Evolutionary conservation across 805 yeast genomes (phyloP).

Genomic region (Wickerhamomyces silvicola): DNA sequence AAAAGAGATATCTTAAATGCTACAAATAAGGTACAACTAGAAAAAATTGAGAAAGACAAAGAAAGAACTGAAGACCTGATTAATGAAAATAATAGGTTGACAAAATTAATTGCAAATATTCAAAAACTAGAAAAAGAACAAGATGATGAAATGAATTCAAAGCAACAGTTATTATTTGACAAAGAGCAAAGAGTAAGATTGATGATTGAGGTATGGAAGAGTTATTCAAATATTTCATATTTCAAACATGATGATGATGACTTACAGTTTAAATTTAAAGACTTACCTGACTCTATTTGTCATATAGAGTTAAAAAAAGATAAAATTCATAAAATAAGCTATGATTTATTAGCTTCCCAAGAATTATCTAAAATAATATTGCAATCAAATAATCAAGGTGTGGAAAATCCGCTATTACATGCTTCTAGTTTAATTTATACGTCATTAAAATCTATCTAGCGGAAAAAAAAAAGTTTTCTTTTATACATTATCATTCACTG

Average conservation of each 20-base stretch:
- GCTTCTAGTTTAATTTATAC: neutral
- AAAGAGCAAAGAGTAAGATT: conserved; percentile 11
- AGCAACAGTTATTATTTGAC: conserved; percentile 3
- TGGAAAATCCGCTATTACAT: no score
- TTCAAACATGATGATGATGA: conserved; percentile 4
- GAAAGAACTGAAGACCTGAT: neutral
- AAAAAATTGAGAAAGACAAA: neutral
- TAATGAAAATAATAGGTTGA: conserved; percentile 4
- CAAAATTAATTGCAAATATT: conserved; percentile 3
- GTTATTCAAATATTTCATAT: conserved; percentile 4
- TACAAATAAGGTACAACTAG: conserved; percentile 1
- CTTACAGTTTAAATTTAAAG: conserved; percentile 5
- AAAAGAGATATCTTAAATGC: conserved; percentile 3
- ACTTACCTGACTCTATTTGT: conserved; percentile 1
- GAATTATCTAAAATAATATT: neutral
- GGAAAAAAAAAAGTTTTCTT: neutral
- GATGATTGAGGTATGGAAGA: conserved; percentile 8
- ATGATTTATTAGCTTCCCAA: neutral
- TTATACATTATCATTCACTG: neutral
- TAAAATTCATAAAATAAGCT: conserved; percentile 2
- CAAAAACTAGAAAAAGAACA: conserved; percentile 1
- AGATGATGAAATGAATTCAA: conserved; percentile 2
- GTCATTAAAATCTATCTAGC: neutral
- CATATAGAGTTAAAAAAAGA: conserved; percentile 2
- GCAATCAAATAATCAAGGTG: conserved; percentile 2